Evolutionary conservation across 805 yeast species (phyloP).

Genomic region (Candida sonorensis): DNA sequence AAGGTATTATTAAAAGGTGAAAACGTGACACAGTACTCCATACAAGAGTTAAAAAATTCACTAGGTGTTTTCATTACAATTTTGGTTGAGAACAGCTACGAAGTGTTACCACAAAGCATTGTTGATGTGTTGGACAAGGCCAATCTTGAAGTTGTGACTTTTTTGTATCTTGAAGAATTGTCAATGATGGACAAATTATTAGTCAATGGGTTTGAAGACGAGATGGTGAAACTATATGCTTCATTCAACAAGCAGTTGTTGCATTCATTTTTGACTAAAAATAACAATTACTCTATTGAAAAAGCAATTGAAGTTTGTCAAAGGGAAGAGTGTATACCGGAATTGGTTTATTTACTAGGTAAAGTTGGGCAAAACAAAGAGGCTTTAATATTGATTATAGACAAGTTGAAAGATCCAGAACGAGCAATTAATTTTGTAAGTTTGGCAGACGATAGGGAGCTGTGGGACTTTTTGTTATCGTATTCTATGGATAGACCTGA

Average conservation of each 20-base stretch:
- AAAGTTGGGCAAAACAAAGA: conserved; percentile 71
- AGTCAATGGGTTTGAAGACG: conserved; percentile 55
- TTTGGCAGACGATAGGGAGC: conserved; percentile 58
- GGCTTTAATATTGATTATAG: conserved; percentile 73
- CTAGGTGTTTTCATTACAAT: conserved; percentile 43
- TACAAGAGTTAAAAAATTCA: conserved; percentile 32
- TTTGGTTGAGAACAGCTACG: conserved; percentile 59
- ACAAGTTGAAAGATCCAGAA: conserved; percentile 69
- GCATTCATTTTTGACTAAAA: conserved; percentile 52
- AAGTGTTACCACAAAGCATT: conserved; percentile 48
- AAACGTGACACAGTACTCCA: conserved; percentile 34
- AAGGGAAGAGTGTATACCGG: conserved; percentile 46
- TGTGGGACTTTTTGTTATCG: conserved; percentile 72
- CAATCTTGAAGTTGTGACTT: conserved; percentile 45
- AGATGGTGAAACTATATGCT: conserved; percentile 58
- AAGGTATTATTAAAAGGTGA: conserved; percentile 23
- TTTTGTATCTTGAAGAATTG: conserved; percentile 59
- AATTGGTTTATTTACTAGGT: conserved; percentile 75
- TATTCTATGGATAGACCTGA: conserved; percentile 65
- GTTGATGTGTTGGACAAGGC: conserved; percentile 38
- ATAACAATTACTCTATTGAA: conserved; percentile 60
- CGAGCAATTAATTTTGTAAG: conserved; percentile 77
- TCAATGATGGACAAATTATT: conserved; percentile 48
- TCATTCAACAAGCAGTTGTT: conserved; percentile 50
- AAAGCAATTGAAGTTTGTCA: conserved; percentile 65